A percentile compares a stretch with the other conserved stretches of the same genome.
Conservation (phyloP, 148 eudicot species). For the Camellia sinensis region DNA sequence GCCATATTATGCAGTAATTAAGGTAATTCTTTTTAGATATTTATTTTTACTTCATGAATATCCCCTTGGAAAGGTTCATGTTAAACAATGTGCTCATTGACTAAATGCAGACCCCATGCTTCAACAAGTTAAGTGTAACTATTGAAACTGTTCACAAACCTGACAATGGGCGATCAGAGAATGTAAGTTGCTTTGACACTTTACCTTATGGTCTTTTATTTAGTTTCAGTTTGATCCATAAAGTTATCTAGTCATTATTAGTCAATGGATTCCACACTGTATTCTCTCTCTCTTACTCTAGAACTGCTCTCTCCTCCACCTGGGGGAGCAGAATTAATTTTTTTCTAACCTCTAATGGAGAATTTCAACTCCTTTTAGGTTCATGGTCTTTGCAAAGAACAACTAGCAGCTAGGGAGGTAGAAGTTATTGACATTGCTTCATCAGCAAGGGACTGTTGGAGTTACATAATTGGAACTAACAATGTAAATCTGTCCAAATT, state of each 20-base stretch:
- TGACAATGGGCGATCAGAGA: constrained; percentile 58
- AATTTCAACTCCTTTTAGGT: constrained; percentile 33
- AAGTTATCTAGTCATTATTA: neutral
- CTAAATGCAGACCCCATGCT: constrained; percentile 17
- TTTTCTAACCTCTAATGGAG: too few relatives aligned
- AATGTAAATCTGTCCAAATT: constrained; percentile 50
- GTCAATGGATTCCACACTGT: neutral
- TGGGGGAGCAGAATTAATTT: too few relatives aligned
- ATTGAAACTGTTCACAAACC: constrained; percentile 64
- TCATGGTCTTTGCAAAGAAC: constrained; percentile 52
- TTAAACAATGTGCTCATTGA: neutral
- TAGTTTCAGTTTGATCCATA: neutral
- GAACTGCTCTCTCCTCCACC: too few relatives aligned
- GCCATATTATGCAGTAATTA: constrained; percentile 32
- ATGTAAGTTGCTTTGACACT: constrained; percentile 33
- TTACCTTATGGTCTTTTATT: too few relatives aligned
- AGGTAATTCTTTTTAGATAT: constrained; percentile 33
- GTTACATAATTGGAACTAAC: constrained; percentile 9
- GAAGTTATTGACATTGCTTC: constrained; percentile 58
- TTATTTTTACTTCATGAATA: neutral
- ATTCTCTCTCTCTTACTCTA: too few relatives aligned
- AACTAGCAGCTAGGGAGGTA: constrained; percentile 52
- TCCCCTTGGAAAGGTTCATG: neutral
- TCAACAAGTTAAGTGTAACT: constrained; percentile 46
- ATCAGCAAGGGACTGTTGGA: too few relatives aligned